Evolutionary conservation across 345 rosid genomes (phyloP), one percentile per base, ranked within the genome.

Genomic region (Eucalyptus erythrocorys): DNA sequence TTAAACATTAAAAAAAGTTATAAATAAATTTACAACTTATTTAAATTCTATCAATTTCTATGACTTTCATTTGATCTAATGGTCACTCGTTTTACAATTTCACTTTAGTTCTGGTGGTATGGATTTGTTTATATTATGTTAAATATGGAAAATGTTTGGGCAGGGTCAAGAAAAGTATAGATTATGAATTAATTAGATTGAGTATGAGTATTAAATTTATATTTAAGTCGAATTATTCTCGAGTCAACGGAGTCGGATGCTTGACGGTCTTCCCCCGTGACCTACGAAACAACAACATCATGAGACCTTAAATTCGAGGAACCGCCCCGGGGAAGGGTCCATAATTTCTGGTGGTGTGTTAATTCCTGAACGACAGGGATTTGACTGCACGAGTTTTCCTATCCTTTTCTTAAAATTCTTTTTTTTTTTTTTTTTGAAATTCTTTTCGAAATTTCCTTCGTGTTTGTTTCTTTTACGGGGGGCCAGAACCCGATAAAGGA

Each of bases 81-180:
- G 6, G 3, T 55, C 61, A 21, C 11, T 4, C 3, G 2, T 24
- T 10, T 0, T 22, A 1, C 6, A 24, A 22, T 55, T 3, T 10
- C 11, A 55, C 61, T 24, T 55, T 10, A 9, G 13, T 10, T 55
- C 10, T 55, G 61, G 13, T 51, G 57, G 26, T 10, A 24, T 24
- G 30, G 13, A 2, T 55, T 55, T 55, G 24, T 30, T 24, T 55
- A 55, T 24, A 5, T 24, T 22, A 2, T 8, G 27, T 55, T 55
- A 22, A 55, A 55, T 55, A 55, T 55, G 61, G 3, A 19, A 51
- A 51, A 26, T 21, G 57, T 51, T 7, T 51, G 26, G 7, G 26
- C 21, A 51, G 57, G 57, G 1, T 51, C 0, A 2, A 4, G 26
- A 10, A 0, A 5, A 51, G 57, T 10, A 51, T 51, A 26, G 21